Evolutionary conservation across 805 yeast species (phyloP).

Genomic region (Candida ovalis): DNA sequence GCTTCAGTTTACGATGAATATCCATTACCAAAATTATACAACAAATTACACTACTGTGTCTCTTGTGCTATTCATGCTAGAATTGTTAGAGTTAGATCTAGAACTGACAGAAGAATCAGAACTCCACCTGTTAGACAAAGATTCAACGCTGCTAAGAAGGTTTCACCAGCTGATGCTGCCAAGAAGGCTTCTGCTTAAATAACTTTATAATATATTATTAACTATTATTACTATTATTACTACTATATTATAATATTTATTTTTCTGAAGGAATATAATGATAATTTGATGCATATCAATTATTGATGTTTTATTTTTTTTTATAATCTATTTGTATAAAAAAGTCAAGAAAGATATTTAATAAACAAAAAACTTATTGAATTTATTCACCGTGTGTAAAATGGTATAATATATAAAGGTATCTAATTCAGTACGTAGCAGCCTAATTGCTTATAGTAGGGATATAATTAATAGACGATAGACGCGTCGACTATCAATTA

Average conservation of each 20-base stretch:
- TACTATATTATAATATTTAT: background rate
- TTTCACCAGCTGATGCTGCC: conserved; percentile 97
- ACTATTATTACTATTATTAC: no score
- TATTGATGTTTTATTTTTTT: background rate
- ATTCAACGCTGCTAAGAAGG: conserved; percentile 94
- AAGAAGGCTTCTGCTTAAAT: conserved; percentile 62
- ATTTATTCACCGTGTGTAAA: no score
- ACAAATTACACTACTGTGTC: conserved; percentile 99
- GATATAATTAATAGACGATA: background rate
- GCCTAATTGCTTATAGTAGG: no score
- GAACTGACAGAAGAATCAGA: conserved; percentile 98
- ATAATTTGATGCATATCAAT: background rate
- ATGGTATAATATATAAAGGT: no score
- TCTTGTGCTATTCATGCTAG: conserved; percentile 99
- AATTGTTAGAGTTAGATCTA: conserved; percentile 99
- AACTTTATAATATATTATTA: background rate
- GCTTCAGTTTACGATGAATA: conserved; percentile 99
- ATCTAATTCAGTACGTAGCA: background rate
- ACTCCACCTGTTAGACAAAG: conserved; percentile 99
- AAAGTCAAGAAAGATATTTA: background rate
- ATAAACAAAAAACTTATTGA: background rate
- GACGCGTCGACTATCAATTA: background rate
- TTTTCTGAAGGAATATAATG: background rate
- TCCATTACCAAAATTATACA: conserved; percentile 99
- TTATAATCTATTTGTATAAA: background rate